These are phyloP conservation scores for Erysimum cheiranthoides DNA, from an alignment of 345 rosid genomes.

Conservation along the genomic window DNA sequence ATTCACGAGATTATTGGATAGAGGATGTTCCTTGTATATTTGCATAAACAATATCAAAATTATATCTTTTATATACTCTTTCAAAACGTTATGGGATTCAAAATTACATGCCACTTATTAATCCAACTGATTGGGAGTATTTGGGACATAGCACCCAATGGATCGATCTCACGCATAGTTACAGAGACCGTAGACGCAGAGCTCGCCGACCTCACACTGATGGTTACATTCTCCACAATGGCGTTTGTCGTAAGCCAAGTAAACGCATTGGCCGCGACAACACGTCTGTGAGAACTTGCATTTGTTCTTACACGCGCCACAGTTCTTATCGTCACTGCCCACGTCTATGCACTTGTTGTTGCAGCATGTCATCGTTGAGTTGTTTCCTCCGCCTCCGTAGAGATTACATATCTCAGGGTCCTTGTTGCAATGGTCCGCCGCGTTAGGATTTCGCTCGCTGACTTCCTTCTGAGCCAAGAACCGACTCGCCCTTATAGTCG, in stretches of 20 bases:
- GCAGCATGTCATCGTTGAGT: slow-evolving; percentile 59
- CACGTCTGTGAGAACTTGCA: slow-evolving; percentile 65
- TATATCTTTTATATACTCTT: background rate
- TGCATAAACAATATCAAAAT: background rate
- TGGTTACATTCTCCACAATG: slow-evolving; percentile 73
- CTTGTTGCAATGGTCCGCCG: slow-evolving; percentile 63
- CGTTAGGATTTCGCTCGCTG: slow-evolving; percentile 51
- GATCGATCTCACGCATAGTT: slow-evolving; percentile 51
- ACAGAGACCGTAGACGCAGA: slow-evolving; percentile 73
- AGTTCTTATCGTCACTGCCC: slow-evolving; percentile 43
- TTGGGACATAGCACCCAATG: slow-evolving; percentile 4
- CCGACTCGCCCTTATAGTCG: slow-evolving; percentile 48
- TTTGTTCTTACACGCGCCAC: slow-evolving; percentile 72
- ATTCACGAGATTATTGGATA: slow-evolving; percentile 2
- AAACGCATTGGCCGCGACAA: slow-evolving; percentile 71
- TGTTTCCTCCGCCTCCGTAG: slow-evolving; percentile 36
- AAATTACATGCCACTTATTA: background rate
- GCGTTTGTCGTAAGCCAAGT: slow-evolving; percentile 57
- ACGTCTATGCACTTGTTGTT: slow-evolving; percentile 75
- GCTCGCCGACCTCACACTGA: slow-evolving; percentile 49
- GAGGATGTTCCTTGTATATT: background rate
- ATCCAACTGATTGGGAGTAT: background rate
- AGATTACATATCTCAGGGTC: slow-evolving; percentile 55
- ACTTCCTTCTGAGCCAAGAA: slow-evolving; percentile 54
- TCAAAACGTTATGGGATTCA: background rate